phyloP scores from a whole-genome alignment of 768 basidiomycete genomes.

The Arthromyces matolae region DNA sequence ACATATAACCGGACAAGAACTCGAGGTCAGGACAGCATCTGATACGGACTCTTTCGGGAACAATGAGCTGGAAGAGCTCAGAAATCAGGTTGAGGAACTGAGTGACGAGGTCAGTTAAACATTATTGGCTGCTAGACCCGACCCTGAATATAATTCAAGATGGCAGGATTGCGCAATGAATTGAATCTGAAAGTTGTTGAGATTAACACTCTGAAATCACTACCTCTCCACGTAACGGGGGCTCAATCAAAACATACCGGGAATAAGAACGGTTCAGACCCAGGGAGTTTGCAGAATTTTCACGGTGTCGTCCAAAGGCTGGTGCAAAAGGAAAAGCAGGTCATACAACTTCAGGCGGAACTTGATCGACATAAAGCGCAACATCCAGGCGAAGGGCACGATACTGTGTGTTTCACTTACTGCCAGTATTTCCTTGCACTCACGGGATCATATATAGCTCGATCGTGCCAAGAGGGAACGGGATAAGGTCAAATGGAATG shows the following conservation, averaged over 20 bases:
- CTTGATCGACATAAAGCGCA: slow-evolving; percentile 59
- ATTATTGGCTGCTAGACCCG: neutral
- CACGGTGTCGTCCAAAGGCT: slow-evolving; percentile 77
- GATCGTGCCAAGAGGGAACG: slow-evolving; percentile 74
- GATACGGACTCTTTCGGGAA: slow-evolving; percentile 41
- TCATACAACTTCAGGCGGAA: slow-evolving; percentile 67
- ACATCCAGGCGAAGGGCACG: slow-evolving; percentile 52
- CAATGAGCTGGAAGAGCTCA: slow-evolving; percentile 59
- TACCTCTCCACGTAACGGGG: slow-evolving; percentile 36
- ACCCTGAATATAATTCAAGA: slow-evolving; percentile 32
- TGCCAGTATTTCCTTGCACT: neutral
- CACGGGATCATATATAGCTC: slow-evolving; percentile 39
- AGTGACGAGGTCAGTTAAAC: slow-evolving; percentile 51
- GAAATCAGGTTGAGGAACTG: slow-evolving; percentile 57
- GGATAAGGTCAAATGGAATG: slow-evolving; percentile 68
- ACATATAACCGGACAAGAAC: slow-evolving; percentile 60
- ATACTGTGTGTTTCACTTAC: slow-evolving; percentile 46
- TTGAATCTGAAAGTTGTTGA: slow-evolving; percentile 65
- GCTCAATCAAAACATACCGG: slow-evolving; percentile 37
- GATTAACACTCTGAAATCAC: slow-evolving; percentile 57
- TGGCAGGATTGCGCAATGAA: slow-evolving; percentile 47
- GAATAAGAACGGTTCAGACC: slow-evolving; percentile 55
- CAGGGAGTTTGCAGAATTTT: slow-evolving; percentile 42
- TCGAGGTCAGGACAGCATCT: slow-evolving; percentile 47
- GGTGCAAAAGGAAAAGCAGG: slow-evolving; percentile 83